Conservation (phyloP, 768 basidiomycete genomes). For the Boletus pseudopeckii region DNA sequence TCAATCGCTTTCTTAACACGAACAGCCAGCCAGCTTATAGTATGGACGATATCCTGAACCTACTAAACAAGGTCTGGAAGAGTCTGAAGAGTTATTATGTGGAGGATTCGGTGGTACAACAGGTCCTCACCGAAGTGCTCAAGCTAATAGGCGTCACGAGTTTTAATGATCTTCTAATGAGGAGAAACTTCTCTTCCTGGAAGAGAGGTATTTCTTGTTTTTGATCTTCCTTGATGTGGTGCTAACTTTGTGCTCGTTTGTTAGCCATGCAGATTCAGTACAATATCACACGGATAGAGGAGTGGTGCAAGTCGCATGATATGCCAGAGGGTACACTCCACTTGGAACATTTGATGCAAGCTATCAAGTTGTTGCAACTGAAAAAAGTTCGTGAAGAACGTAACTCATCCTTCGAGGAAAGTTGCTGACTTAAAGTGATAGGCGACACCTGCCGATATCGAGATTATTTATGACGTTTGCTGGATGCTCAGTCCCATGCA, state of each 20-base stretch:
- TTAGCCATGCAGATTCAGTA: constrained; percentile 99
- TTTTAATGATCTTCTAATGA: constrained; percentile 98
- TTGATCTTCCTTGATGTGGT: background rate
- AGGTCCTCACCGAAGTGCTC: constrained; percentile 90
- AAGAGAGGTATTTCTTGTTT: constrained; percentile 74
- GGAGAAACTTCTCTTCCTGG: constrained; percentile 99
- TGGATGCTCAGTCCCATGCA: constrained; percentile 99
- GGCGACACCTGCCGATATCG: constrained; percentile 93
- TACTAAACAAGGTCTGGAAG: constrained; percentile 98
- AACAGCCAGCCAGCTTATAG: constrained; percentile 87
- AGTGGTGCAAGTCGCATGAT: constrained; percentile 99
- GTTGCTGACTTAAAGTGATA: constrained; percentile 28
- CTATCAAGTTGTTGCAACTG: constrained; percentile 94
- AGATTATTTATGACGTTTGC: constrained; percentile 99
- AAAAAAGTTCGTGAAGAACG: constrained; percentile 71
- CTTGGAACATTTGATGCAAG: constrained; percentile 98
- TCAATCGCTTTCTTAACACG: constrained; percentile 87
- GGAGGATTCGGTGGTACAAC: constrained; percentile 95
- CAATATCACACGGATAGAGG: constrained; percentile 95
- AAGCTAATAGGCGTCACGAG: constrained; percentile 95
- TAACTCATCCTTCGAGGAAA: constrained; percentile 3
- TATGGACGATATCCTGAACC: constrained; percentile 97
- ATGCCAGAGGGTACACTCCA: constrained; percentile 99
- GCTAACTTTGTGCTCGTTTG: constrained; percentile 1
- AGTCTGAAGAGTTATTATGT: constrained; percentile 97